Conservation (phyloP, 768 basidiomycete species). For the Panus rudis region DNA sequence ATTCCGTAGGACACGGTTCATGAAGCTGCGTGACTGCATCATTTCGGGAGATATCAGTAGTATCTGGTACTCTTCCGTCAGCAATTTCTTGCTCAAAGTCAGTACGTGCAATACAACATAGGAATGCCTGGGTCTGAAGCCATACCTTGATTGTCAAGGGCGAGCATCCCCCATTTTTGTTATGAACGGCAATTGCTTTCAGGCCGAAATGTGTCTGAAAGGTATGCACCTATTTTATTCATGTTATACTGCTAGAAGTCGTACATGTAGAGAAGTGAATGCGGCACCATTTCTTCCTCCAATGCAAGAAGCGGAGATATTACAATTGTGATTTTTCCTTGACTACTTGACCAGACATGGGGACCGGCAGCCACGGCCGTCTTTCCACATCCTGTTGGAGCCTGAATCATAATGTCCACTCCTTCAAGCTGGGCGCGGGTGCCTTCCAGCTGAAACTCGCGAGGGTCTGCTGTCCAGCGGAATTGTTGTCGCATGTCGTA, state of each 20-base stretch:
- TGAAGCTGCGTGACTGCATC: conserved; percentile 22
- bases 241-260: not conserved
- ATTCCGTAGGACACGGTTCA: conserved; percentile 20
- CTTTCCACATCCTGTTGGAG: conserved; percentile 31
- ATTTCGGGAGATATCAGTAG: conserved; percentile 31
- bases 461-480: conserved; percentile 16
- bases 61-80: conserved; percentile 21
- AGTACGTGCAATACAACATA: not conserved
- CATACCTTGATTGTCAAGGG: not conserved
- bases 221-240: not conserved
- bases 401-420: conserved; percentile 30
- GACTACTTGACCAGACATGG: conserved; percentile 18
- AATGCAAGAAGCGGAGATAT: conserved; percentile 31
- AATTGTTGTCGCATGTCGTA: conserved; percentile 13
- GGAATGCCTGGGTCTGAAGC: no score
- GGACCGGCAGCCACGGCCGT: conserved; percentile 33
- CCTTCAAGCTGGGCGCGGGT: conserved; percentile 25
- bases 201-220: not conserved
- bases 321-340: conserved; percentile 29
- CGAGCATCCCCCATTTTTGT: not conserved
- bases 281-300: conserved; percentile 29
- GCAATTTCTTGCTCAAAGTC: conserved; percentile 13
- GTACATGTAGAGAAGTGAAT: conserved; percentile 1
- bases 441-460: conserved; percentile 24
- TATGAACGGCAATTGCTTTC: not conserved